A percentile compares a stretch with the other conserved stretches of the same genome.
Evolutionary conservation across 192 early-diverging fungal species (phyloP).

Genomic region (Pilobolus umbonatus): DNA sequence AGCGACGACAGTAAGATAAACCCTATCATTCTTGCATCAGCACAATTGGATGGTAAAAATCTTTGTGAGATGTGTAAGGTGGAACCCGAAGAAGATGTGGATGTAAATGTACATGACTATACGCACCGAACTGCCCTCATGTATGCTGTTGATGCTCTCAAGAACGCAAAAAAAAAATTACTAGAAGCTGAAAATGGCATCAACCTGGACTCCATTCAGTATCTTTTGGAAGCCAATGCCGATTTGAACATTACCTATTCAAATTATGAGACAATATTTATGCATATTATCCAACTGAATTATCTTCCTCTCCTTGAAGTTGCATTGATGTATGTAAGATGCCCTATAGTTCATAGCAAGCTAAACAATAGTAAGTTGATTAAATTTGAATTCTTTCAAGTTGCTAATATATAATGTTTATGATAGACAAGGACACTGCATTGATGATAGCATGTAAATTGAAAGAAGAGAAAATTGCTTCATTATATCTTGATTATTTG

Average conservation of each 20-base stretch:
- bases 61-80: constrained; percentile 2
- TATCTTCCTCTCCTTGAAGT: neutral
- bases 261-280: constrained; percentile 14
- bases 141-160: constrained; percentile 15
- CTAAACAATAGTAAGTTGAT: constrained; percentile 5
- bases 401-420: neutral
- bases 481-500: neutral
- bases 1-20: neutral
- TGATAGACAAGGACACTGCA: constrained; percentile 11
- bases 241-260: constrained; percentile 23
- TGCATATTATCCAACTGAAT: constrained; percentile 26
- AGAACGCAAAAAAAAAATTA: neutral
- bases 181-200: neutral
- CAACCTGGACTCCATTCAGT: neutral
- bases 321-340: neutral
- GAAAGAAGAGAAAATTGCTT: neutral
- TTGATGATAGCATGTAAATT: neutral
- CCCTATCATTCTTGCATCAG: constrained; percentile 18
- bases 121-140: constrained; percentile 27
- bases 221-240: constrained; percentile 23
- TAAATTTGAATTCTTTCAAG: neutral
- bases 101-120: constrained; percentile 20
- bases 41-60: neutral
- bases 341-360: neutral
- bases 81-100: neutral